These are phyloP conservation scores for Zoysia matrella DNA, from an alignment of 202 grass and related monocot genomes.

Conservation along the genomic window DNA sequence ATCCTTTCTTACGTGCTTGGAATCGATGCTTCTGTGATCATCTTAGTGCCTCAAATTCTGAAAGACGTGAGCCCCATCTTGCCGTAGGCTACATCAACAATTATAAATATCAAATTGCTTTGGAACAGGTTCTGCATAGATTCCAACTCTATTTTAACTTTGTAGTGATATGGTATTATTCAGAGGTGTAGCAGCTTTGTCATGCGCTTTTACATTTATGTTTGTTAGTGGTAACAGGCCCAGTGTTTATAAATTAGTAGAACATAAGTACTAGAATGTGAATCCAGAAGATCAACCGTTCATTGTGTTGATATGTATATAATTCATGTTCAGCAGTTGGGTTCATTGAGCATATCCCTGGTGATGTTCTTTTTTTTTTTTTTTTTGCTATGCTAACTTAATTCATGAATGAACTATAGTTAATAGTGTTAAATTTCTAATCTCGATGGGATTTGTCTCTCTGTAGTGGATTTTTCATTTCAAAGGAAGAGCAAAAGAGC, in stretches of 20 bases:
- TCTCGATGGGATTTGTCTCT: slow-evolving; percentile 20
- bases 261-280: not conserved
- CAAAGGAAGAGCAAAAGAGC: slow-evolving; percentile 64
- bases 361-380: not conserved
- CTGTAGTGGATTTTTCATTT: slow-evolving; percentile 67
- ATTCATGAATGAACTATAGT: slow-evolving; percentile 12
- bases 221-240: slow-evolving; percentile 17
- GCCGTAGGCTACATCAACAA: slow-evolving; percentile 37
- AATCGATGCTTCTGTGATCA: slow-evolving; percentile 32
- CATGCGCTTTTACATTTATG: not conserved
- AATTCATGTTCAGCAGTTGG: not conserved
- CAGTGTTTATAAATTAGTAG: slow-evolving; percentile 14
- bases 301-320: not conserved
- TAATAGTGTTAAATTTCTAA: not conserved
- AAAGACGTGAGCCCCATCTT: slow-evolving; percentile 30
- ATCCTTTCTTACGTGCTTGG: slow-evolving; percentile 28
- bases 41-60: slow-evolving; percentile 34
- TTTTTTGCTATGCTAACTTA: not conserved
- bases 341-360: slow-evolving; percentile 29
- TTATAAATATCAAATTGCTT: slow-evolving; percentile 46
- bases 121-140: slow-evolving; percentile 51
- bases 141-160: slow-evolving; percentile 44
- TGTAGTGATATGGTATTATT: slow-evolving; percentile 40
- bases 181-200: not conserved
- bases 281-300: slow-evolving; percentile 15